Percentiles rank a stretch among this genome's conserved stretches.
Conservation (phyloP, 2,329 filamentous ascomycete genomes). For the Phialocephala subalpina region DNA sequence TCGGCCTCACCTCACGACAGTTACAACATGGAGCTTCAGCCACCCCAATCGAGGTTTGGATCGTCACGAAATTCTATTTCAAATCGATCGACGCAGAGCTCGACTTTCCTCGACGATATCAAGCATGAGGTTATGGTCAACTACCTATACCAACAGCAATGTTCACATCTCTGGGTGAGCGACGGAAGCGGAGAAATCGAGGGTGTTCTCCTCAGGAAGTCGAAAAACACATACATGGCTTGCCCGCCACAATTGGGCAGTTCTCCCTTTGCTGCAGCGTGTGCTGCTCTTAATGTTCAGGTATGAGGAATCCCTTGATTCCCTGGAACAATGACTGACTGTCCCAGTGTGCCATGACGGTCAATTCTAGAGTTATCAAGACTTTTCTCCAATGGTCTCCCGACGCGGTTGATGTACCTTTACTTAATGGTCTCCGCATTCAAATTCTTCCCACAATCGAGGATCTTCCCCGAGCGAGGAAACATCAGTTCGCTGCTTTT, state of each 20-base stretch:
- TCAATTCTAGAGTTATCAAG: conserved; percentile 82
- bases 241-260: conserved; percentile 71
- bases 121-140: conserved; percentile 87
- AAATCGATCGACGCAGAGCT: conserved; percentile 54
- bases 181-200: conserved; percentile 73
- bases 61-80: conserved; percentile 63
- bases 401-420: conserved; percentile 75
- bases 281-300: conserved; percentile 74
- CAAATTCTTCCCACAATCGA: conserved; percentile 78
- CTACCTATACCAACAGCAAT: conserved; percentile 83
- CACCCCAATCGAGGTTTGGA: conserved; percentile 55
- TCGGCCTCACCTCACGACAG: conserved; percentile 37
- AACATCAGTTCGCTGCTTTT: conserved; percentile 84
- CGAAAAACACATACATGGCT: conserved; percentile 73
- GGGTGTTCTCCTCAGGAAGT: conserved; percentile 76
- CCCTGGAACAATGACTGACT: conserved; percentile 30
- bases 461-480: conserved; percentile 74
- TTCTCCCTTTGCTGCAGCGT: conserved; percentile 70
- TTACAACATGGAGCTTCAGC: conserved; percentile 58
- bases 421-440: conserved; percentile 79
- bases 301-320: conserved; percentile 50
- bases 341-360: conserved; percentile 76
- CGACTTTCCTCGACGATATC: conserved; percentile 72
- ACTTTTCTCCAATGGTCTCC: conserved; percentile 78
- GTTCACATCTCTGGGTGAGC: conserved; percentile 75